Evolutionary conservation across 208 protist species (phyloP), one percentile per base, ranked within the genome.

Genomic region (Trypanosoma scelopori): DNA sequence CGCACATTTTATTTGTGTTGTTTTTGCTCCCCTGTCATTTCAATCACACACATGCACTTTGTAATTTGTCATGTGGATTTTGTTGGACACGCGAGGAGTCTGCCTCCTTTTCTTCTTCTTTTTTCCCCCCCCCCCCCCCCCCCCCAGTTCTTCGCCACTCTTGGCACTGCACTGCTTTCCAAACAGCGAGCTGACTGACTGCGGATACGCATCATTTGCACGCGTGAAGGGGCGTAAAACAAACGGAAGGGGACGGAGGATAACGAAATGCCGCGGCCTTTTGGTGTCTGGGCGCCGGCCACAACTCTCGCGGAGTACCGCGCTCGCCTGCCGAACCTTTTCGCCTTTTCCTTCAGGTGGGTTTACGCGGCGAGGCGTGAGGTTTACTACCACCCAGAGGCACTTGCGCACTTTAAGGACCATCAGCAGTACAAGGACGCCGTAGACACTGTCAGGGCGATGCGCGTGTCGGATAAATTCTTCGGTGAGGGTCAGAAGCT

Each of bases 341-440:
- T 64, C 25, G 76, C 74, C 37, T 90, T 85, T 76, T 76, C 65
- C 58, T 80, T 94, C 51, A 64, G 63, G 28, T 79, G 62, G 53
- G 42, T 87, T 12, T 82, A 75, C 60, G 49, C 32, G 25, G 81
- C 76, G 37, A 77, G 79, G 69, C 77, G 78, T 52, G 85, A 94
- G 64, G 77, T 91, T 39, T 91, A 83, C 77, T 94, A 94, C 41
- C 77, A 82, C 35, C 88, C 88, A 22, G 85, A 92, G 72, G 85
- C 88, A 35, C 71, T 94, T 59, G 85, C 84, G 4, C 83, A 90
- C 75, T 94, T 94, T 70, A 90, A 90, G 66, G 85, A 94, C 73
- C 88, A 80, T 41, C 88, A 92, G 71, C 85, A 91, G 74, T 94
- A 91, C 72, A 87, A 84, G 65, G 88, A 94, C 55, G 79, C 83